Conservation (phyloP, 164 flowering plant species). For the Nelumbo lutea region DNA sequence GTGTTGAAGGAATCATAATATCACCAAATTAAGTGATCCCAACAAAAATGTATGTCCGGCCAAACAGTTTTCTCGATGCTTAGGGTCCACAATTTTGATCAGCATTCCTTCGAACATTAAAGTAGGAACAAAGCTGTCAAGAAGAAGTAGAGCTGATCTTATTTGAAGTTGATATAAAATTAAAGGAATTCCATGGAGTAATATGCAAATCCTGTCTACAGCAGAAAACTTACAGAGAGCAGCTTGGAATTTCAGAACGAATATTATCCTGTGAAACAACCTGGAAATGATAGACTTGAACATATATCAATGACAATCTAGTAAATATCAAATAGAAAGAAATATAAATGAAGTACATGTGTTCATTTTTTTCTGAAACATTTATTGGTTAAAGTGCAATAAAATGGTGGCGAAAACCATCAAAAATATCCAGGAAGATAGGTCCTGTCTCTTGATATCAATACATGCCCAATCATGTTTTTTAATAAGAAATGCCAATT, state of each 20-base stretch:
- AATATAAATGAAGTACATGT: not conserved
- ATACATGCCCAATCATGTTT: too few relatives aligned
- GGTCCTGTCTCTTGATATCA: not conserved
- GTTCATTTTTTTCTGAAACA: not conserved
- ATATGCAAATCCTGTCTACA: constrained; percentile 3
- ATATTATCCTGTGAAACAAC: constrained; percentile 51
- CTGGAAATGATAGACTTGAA: constrained; percentile 29
- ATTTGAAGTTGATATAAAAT: too few relatives aligned
- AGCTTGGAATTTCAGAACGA: constrained; percentile 56
- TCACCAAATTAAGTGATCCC: constrained; percentile 50
- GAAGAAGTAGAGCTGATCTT: constrained; percentile 3
- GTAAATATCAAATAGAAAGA: not conserved
- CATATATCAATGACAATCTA: constrained; percentile 5
- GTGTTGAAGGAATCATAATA: constrained; percentile 9
- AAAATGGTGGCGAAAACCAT: not conserved
- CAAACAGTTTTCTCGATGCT: constrained; percentile 59
- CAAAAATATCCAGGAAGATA: not conserved
- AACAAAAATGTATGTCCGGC: constrained; percentile 60
- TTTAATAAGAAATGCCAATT: too few relatives aligned
- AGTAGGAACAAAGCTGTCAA: constrained; percentile 53
- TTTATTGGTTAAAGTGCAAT: not conserved
- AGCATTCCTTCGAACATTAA: constrained; percentile 46
- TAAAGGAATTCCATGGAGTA: too few relatives aligned
- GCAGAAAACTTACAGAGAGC: constrained; percentile 40
- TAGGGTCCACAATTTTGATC: constrained; percentile 50